Conservation (phyloP, 192 early-diverging fungal species). For the Coemansia sp. region DNA sequence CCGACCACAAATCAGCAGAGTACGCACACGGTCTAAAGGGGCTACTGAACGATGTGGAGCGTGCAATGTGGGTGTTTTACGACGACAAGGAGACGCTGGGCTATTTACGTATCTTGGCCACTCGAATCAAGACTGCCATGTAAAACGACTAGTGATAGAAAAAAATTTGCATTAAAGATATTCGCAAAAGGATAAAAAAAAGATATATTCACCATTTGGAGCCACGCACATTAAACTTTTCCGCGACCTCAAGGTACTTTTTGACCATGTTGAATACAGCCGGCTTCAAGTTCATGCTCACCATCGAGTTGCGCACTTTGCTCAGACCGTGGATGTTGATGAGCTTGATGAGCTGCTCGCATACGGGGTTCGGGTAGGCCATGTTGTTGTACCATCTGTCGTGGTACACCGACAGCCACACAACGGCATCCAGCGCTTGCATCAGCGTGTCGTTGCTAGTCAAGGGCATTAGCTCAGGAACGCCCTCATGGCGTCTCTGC, state of each 20-base stretch:
- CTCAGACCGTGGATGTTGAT: slow-evolving; percentile 86
- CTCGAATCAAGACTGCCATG: slow-evolving; percentile 10
- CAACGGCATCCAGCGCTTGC: slow-evolving; percentile 77
- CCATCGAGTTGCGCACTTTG: slow-evolving; percentile 90
- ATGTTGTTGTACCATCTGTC: slow-evolving; percentile 93
- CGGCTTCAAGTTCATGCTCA: slow-evolving; percentile 84
- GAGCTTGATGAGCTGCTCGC: slow-evolving; percentile 81
- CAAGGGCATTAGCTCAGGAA: slow-evolving; percentile 16
- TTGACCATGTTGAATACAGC: slow-evolving; percentile 78
- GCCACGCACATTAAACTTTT: slow-evolving; percentile 75
- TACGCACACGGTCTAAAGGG: slow-evolving; percentile 16
- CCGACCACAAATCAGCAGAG: slow-evolving; percentile 7
- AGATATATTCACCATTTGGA: slow-evolving; percentile 58
- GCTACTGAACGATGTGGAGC: slow-evolving; percentile 22
- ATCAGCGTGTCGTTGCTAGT: slow-evolving; percentile 66
- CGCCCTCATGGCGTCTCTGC: slow-evolving; percentile 28
- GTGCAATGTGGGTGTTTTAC: slow-evolving; percentile 35
- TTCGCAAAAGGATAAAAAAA: not conserved
- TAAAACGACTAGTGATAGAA: slow-evolving; percentile 1
- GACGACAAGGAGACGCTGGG: slow-evolving; percentile 25
- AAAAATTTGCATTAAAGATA: slow-evolving; percentile 3
- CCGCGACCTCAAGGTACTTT: slow-evolving; percentile 68
- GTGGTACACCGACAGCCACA: slow-evolving; percentile 81
- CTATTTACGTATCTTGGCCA: slow-evolving; percentile 15
- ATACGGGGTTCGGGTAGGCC: slow-evolving; percentile 87